These are phyloP conservation scores for Gossypium aridum DNA, from an alignment of 441 rosid genomes.

Conservation along the genomic window DNA sequence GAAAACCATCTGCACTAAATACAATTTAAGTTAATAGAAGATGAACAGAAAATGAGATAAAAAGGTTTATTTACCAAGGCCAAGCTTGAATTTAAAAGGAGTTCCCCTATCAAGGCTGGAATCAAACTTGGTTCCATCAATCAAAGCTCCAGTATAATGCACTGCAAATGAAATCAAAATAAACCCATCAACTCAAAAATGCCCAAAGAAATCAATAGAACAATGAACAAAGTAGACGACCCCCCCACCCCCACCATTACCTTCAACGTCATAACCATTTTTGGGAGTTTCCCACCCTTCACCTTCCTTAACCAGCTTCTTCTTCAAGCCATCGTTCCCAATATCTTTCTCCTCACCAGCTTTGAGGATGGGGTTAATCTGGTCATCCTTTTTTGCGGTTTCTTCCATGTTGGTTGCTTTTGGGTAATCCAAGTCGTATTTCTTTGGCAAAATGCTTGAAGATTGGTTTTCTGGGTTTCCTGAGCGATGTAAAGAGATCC, in stretches of 20 bases:
- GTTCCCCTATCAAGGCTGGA: conserved; percentile 71
- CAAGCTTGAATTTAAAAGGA: conserved; percentile 84
- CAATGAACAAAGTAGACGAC: neutral
- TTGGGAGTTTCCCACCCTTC: conserved; percentile 66
- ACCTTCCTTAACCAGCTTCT: conserved; percentile 63
- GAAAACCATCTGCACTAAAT: too few species aligned
- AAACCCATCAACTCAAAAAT: conserved; percentile 14
- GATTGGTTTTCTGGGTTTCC: neutral
- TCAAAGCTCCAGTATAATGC: conserved; percentile 81
- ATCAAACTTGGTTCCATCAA: conserved; percentile 80
- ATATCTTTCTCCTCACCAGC: conserved; percentile 70
- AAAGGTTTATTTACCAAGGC: conserved; percentile 47
- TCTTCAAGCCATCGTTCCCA: conserved; percentile 54
- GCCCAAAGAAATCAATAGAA: neutral
- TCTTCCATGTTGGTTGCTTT: conserved; percentile 22
- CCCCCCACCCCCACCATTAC: conserved; percentile 17
- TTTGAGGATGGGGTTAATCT: conserved; percentile 19
- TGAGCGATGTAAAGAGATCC: neutral
- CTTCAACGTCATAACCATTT: conserved; percentile 70
- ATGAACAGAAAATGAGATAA: neutral
- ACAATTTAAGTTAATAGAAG: neutral
- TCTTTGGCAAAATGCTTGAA: conserved; percentile 19
- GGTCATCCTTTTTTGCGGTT: conserved; percentile 19
- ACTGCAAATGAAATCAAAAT: conserved; percentile 34
- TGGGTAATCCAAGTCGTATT: conserved; percentile 55